phyloP scores from a whole-genome alignment of 257 asterid genomes.

The Solanum lycopersicoides region DNA sequence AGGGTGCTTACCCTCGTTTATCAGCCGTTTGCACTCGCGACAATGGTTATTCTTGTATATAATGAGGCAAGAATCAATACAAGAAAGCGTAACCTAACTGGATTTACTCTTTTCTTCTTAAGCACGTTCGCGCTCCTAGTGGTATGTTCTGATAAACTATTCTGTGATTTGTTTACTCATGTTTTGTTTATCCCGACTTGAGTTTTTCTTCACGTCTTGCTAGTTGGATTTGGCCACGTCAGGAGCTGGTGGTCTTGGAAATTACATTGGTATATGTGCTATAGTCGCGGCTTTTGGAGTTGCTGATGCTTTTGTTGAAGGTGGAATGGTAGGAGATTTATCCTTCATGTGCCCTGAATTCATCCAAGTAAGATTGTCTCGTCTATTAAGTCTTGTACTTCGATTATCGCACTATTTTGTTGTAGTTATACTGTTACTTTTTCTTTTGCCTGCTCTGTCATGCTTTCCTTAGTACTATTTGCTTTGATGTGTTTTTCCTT shows the following conservation, averaged over 20 bases:
- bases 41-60: slow-evolving; percentile 23
- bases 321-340: slow-evolving; percentile 31
- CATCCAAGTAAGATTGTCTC: slow-evolving; percentile 34
- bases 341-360: slow-evolving; percentile 37
- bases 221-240: slow-evolving; percentile 12
- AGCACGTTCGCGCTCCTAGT: slow-evolving; percentile 18
- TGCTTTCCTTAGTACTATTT: neutral
- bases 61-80: slow-evolving; percentile 26
- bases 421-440: neutral
- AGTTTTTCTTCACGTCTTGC: neutral
- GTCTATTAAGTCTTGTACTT: neutral
- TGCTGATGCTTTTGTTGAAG: slow-evolving; percentile 31
- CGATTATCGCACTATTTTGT: neutral
- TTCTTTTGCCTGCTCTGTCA: neutral
- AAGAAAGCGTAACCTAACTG: slow-evolving; percentile 20
- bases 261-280: slow-evolving; percentile 21
- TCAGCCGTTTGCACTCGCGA: slow-evolving; percentile 30
- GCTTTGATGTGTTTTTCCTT: neutral
- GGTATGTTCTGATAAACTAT: slow-evolving; percentile 3
- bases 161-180: neutral
- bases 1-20: slow-evolving; percentile 34
- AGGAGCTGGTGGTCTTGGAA: slow-evolving; percentile 22
- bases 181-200: neutral
- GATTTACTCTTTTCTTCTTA: slow-evolving; percentile 19
- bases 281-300: slow-evolving; percentile 29